Evolutionary conservation across 768 basidiomycete genomes (phyloP), one percentile per base, ranked within the genome.

Genomic region (Suillus bovinus): DNA sequence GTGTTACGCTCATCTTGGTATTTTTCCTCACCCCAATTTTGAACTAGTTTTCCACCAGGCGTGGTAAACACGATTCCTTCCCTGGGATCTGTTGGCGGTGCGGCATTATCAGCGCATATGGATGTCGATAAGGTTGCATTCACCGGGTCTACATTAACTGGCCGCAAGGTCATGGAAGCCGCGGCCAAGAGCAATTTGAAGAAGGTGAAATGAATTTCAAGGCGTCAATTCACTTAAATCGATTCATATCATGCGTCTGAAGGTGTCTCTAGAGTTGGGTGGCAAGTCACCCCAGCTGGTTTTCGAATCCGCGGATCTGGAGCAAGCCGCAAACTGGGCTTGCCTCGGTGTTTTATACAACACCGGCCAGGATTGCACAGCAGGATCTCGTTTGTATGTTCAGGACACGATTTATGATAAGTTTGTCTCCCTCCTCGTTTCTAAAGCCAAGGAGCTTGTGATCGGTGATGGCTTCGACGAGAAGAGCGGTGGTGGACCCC

Each of bases 61-160:
- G 94, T 96, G 14, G 71, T 98, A 64, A 96, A 97, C 75, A 91
- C 90, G 29, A 81, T 97, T 5, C 89, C 92, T 5, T 95, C 94
- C 27, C 78, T 89, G 44, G 96, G 96, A 33, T 66, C 82, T 54
- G 82, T 92, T 42, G 94, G 93, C 59, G 96, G 96, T 33, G 90
- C 91, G 9, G 93, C 94, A 3, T 82, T 99, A 63, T 79, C 95
- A 6, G 75, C 84, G 13, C 96, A 99, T 75, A 82, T 74, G 60
- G 91, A 90, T 66, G 89, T 99, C 53, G 93, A 97, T 79, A 96
- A 97, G 76, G 84, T 98, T 64, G 95, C 96, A 2, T 97, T 98
- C 76, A 98, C 96, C 10, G 96, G 96, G 52, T 94, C 91, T 39
- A 96, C 94, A 16, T 71, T 85, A 60, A 96, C 94, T 5, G 96